Conservation (phyloP, 129 eudicot genomes). For the Tagetes patula region DNA sequence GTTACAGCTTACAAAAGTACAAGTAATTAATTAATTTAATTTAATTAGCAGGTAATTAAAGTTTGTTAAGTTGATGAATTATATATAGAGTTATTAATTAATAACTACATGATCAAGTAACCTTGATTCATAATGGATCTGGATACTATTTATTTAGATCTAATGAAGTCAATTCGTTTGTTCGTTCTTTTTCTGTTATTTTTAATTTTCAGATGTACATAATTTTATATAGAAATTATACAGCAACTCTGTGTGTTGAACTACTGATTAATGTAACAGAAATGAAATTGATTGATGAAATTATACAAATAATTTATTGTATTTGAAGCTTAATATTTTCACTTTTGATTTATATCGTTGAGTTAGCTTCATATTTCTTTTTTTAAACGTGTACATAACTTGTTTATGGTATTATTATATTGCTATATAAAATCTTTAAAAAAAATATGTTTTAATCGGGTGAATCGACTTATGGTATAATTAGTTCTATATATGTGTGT, state of each 20-base stretch:
- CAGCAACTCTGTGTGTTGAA: background rate
- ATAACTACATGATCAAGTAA: slow-evolving; percentile 23
- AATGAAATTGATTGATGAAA: slow-evolving; percentile 1
- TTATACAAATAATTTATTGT: background rate
- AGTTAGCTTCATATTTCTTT: background rate
- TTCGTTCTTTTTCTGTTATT: slow-evolving; percentile 8
- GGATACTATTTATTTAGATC: slow-evolving; percentile 17
- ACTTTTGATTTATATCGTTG: background rate
- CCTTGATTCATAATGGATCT: slow-evolving; percentile 13
- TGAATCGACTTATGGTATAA: too few species aligned
- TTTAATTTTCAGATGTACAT: slow-evolving; percentile 13
- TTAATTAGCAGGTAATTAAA: too few species aligned
- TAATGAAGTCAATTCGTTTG: slow-evolving; percentile 27
- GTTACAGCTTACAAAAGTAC: too few species aligned
- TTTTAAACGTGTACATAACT: too few species aligned
- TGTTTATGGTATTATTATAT: too few species aligned
- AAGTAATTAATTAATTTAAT: too few species aligned
- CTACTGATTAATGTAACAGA: slow-evolving; percentile 12
- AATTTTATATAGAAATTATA: background rate
- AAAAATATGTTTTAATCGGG: too few species aligned
- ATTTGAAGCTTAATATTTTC: background rate
- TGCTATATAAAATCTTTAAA: too few species aligned
- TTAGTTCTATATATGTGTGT: too few species aligned
- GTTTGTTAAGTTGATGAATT: slow-evolving; percentile 4
- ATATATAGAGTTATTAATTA: too few species aligned